phyloP scores from a whole-genome alignment of 805 yeast genomes.

The Blastobotrys mokoenaii region DNA sequence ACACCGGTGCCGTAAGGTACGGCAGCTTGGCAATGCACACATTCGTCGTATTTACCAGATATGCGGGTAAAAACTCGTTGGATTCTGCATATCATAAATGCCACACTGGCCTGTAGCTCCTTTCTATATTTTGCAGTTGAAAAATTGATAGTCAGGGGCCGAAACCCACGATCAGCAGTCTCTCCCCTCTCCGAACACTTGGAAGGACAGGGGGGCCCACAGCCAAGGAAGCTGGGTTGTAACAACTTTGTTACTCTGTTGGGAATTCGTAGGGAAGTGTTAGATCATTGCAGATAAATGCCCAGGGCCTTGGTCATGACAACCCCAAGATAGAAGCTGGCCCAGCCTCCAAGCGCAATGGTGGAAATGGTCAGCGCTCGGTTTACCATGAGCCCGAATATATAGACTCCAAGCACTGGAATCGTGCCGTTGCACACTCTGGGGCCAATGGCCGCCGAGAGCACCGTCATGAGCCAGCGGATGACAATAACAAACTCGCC shows the following conservation, averaged over 20 bases:
- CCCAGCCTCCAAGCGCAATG: constrained; percentile 16
- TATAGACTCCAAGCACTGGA: constrained; percentile 16
- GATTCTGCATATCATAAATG: no score
- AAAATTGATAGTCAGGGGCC: no score
- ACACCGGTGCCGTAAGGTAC: no score
- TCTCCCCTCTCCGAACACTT: no score
- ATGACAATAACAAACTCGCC: constrained; percentile 10
- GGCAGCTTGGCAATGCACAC: neutral
- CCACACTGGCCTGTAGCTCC: no score
- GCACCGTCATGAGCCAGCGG: constrained; percentile 18
- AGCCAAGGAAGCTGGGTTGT: no score
- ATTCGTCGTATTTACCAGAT: neutral
- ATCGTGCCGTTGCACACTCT: constrained; percentile 13
- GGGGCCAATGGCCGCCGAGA: constrained; percentile 17
- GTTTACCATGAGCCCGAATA: constrained; percentile 19
- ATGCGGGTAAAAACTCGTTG: neutral
- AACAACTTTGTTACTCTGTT: no score
- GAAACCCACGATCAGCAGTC: neutral
- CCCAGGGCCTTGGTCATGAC: constrained; percentile 17
- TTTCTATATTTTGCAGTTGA: no score
- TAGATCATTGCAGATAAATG: neutral
- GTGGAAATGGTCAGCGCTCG: constrained; percentile 18
- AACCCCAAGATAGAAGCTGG: constrained; percentile 12
- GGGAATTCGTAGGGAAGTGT: no score
- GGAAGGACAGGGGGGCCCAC: no score